These are phyloP conservation scores for Yamadazyma ubonensis DNA, from an alignment of 805 yeast genomes.

Conservation along the genomic window DNA sequence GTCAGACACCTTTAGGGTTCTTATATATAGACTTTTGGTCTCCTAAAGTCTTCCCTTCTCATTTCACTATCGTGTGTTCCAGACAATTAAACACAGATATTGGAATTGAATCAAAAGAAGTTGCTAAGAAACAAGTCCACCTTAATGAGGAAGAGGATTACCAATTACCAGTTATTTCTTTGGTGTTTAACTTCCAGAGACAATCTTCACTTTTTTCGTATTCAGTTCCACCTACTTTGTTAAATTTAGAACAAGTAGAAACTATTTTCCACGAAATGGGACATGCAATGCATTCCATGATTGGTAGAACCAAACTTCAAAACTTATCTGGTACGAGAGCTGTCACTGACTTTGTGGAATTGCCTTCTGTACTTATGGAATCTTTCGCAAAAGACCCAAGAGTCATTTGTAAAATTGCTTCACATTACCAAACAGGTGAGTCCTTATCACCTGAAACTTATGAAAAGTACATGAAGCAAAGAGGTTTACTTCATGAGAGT, in stretches of 20 bases:
- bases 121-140: conserved; percentile 27
- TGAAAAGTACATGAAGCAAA: conserved; percentile 50
- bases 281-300: conserved; percentile 97
- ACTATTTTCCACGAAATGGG: conserved; percentile 99
- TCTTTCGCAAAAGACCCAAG: conserved; percentile 80
- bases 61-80: conserved; percentile 94
- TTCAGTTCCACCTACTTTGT: conserved; percentile 45
- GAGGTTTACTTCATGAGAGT: conserved; percentile 55
- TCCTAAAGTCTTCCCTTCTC: conserved; percentile 83
- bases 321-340: conserved; percentile 95
- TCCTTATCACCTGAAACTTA: conserved; percentile 53
- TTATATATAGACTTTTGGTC: conserved; percentile 87
- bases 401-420: conserved; percentile 70
- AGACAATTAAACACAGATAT: conserved; percentile 61
- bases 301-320: conserved; percentile 86
- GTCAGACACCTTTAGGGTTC: conserved; percentile 62
- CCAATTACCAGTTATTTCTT: conserved; percentile 87
- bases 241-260: conserved; percentile 78
- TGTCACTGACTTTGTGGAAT: conserved; percentile 92
- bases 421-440: conserved; percentile 66
- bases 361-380: conserved; percentile 97
- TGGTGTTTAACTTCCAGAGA: conserved; percentile 77
- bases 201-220: conserved; percentile 4
- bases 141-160: conserved; percentile 48
- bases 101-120: conserved; percentile 27